Evolutionary conservation across 108 stramenopile species (phyloP).

Genomic region (Conticribra weissflogii): DNA sequence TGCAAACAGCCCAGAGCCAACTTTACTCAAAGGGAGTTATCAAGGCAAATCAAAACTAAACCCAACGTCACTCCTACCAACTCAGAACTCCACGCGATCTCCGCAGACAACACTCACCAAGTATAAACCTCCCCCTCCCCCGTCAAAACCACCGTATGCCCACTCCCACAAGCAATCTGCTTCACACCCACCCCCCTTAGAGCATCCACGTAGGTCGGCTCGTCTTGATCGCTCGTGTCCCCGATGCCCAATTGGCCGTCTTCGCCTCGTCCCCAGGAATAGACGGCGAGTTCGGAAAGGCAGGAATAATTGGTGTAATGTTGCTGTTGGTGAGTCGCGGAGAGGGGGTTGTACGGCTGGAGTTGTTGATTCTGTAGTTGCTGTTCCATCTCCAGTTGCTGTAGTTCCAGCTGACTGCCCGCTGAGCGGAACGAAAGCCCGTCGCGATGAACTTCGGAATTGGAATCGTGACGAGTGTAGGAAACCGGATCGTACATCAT

Average conservation of each 20-base stretch:
- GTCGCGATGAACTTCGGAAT: too few relatives aligned
- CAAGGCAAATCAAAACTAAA: too few relatives aligned
- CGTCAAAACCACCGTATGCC: conserved; percentile 92
- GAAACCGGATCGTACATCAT: too few relatives aligned
- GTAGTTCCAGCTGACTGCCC: too few relatives aligned
- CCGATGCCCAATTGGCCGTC: conserved; percentile 89
- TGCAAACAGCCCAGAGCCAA: too few relatives aligned
- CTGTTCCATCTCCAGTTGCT: too few relatives aligned
- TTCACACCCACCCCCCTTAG: conserved; percentile 89
- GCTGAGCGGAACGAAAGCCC: too few relatives aligned
- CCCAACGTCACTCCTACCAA: too few relatives aligned
- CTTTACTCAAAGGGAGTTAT: too few relatives aligned
- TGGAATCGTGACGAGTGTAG: not conserved
- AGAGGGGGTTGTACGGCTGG: too few relatives aligned
- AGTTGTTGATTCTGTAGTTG: too few relatives aligned
- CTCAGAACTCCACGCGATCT: too few relatives aligned
- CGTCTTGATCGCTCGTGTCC: conserved; percentile 76
- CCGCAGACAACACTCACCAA: conserved; percentile 61
- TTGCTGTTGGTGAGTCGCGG: not conserved
- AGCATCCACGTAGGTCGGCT: conserved; percentile 90
- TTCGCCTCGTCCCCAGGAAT: conserved; percentile 91
- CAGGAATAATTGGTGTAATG: not conserved
- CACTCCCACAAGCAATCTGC: conserved; percentile 93
- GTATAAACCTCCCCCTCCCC: conserved; percentile 95
- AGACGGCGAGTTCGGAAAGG: conserved; percentile 69